Base-by-base conservation (phyloP, 2,329 filamentous ascomycete species). In the Alternaria triticimaculans region DNA sequence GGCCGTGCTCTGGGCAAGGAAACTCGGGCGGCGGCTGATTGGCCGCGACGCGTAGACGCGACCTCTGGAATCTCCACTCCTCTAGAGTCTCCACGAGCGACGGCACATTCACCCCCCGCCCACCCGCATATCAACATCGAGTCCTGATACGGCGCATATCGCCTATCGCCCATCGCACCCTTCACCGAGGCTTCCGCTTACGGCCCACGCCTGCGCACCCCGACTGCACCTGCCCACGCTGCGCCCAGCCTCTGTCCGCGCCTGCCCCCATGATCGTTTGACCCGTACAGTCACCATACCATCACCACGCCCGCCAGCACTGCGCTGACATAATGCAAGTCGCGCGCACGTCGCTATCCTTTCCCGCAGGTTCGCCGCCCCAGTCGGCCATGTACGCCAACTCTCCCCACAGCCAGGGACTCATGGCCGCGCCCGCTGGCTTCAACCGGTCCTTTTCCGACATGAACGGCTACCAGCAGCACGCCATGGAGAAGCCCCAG, bases 401-500 rank as follows among this genome's bases (percentile, higher is more conserved):
- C 62, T 72, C 75, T 33, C 66, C 72, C 46, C 72, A 75, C 51
- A 71, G 63, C 49, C 72, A 75, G 49, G 71, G 64, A 50, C 75
- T 78, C 70, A 79, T 78, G 74, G 74, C 71, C 33, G 76, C 76
- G 21, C 74, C 79, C 50, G 66, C 70, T 66, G 66, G 65, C 67
- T 77, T 77, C 71, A 77, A 71, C 66, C 78, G 80, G 63, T 80
- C 78, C 73, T 81, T 81, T 65, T 74, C 73, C 60, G 77, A 80
- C 67, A 60, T 69, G 65, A 78, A 75, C 69, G 75, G 73, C 72
- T 77, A 73, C 68, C 70, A 68, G 66, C 73, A 71, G 61, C 73
- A 76, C 59, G 74, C 78, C 61, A 80, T 83, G 67, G 81, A 82
- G 23, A 82, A 83, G 74, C 82, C 84, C 48, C 83, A 85, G 72